These are phyloP conservation scores for Xylariaceae sp. DNA, from an alignment of 2,329 filamentous ascomycete species.

Conservation along the genomic window DNA sequence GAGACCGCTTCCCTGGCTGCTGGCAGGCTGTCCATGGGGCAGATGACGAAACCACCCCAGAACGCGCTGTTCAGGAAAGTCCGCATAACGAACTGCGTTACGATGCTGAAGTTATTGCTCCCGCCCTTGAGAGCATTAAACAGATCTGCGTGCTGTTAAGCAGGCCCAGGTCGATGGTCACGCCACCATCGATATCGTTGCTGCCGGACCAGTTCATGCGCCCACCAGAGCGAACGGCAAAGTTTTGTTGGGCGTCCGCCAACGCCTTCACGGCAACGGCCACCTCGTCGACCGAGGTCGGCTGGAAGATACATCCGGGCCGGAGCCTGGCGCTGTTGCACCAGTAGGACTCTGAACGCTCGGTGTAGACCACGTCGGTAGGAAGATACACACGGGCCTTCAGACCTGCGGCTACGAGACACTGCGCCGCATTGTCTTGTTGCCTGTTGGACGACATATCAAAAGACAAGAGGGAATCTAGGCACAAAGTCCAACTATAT, in stretches of 20 bases:
- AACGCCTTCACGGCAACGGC: constrained; percentile 2
- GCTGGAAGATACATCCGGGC: constrained; percentile 9
- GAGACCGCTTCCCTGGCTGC: background rate
- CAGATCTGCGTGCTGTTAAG: constrained; percentile 26
- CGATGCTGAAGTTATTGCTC: constrained; percentile 21
- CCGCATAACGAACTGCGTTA: constrained; percentile 16
- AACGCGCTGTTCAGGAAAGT: constrained; percentile 5
- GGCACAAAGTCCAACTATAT: too few relatives aligned
- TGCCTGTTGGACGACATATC: too few relatives aligned
- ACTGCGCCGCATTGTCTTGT: background rate
- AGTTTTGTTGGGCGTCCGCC: constrained; percentile 12
- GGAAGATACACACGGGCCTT: constrained; percentile 7
- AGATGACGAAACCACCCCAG: constrained; percentile 11
- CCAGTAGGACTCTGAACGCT: constrained; percentile 8
- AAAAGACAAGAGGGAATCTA: too few relatives aligned
- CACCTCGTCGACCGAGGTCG: constrained; percentile 3
- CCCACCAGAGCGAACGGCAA: constrained; percentile 42
- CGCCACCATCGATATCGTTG: constrained; percentile 38
- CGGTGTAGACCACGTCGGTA: constrained; percentile 1
- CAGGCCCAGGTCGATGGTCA: constrained; percentile 38
- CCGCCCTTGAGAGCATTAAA: constrained; percentile 36
- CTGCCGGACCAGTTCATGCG: constrained; percentile 38
- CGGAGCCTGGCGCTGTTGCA: constrained; percentile 8
- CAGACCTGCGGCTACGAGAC: constrained; percentile 3
- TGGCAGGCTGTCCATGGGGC: background rate